Evolutionary conservation across 1,284 basidiomycete genomes (phyloP), one percentile per base, ranked within the genome.

Genomic region (Ustilago loliicola): DNA sequence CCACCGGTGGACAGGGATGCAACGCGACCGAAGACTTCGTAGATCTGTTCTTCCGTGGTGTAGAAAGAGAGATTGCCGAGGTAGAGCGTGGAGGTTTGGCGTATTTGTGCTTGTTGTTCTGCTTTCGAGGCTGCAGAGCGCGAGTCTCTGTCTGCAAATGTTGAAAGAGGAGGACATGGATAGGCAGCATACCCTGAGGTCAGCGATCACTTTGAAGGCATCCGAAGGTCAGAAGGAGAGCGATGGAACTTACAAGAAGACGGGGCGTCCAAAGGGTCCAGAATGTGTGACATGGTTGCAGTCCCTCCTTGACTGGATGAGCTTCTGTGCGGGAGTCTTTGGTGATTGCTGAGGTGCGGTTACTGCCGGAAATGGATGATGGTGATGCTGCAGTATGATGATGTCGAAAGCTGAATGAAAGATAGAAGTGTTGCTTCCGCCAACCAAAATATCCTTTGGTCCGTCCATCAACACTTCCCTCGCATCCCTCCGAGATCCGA

Each of bases 1-100:
- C 95, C 95, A 48, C 95, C 95, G 73, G 95, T 92, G 79, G 94
- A 93, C 1, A 94, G 91, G 77, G 90, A 92, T 47, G 95, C 91
- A 80, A 95, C 97, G 88, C 94, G 94, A 66, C 92, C 91, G 88
- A 99, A 99, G 58, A 99, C 88, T 87, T 99, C 96, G 88, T 98
- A 98, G 88, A 99, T 98, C 88, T 99, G 97, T 86, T 98, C 96
- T 88, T 99, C 97, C 56, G 96, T 98, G 11, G 96, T 98, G 88
- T 94, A 81, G 76, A 84, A 84, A 13, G 78, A 82, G 5, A 84
- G 74, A 51, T 84, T 84, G 61, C 82, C 97, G 83, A 99, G 92
- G 91, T 98, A 89, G 23, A 90, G 88, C 1, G 90, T 90, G 6
- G 86, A 87, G 1, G 89, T 89, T 19, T 85, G 80, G 21, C 87